phyloP scores from a whole-genome alignment of 345 rosid species.

The Mangifera indica region DNA sequence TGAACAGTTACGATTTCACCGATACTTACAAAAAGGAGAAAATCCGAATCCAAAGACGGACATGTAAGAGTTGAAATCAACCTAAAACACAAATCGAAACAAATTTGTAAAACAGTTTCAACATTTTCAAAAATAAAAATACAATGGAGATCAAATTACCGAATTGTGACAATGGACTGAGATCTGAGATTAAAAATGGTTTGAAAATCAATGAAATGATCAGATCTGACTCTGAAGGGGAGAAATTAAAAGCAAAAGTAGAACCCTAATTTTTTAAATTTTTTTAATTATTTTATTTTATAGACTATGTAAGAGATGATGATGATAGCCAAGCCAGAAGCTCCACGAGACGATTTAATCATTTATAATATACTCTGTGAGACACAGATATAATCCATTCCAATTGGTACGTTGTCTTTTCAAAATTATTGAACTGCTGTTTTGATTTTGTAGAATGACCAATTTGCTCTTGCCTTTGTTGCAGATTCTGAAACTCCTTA shows the following conservation, averaged over 20 bases:
- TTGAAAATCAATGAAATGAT: conserved; percentile 22
- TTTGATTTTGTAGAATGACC: conserved; percentile 10
- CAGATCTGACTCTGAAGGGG: conserved; percentile 20
- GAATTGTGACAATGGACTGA: conserved; percentile 18
- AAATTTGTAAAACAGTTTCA: conserved; percentile 16
- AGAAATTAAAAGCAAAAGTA: conserved; percentile 8
- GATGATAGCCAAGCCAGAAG: conserved; percentile 28
- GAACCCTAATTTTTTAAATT: conserved; percentile 24
- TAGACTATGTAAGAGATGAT: conserved; percentile 27
- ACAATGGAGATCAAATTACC: conserved; percentile 17
- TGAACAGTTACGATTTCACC: not conserved
- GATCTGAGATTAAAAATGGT: conserved; percentile 33
- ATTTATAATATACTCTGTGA: not conserved
- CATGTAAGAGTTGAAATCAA: conserved; percentile 40
- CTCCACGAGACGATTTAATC: not conserved
- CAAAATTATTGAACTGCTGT: conserved; percentile 29
- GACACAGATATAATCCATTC: not conserved
- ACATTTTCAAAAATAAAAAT: conserved; percentile 5
- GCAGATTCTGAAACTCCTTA: not conserved
- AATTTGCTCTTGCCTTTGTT: not conserved
- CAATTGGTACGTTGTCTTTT: conserved; percentile 5
- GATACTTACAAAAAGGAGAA: conserved; percentile 55
- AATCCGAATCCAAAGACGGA: conserved; percentile 49
- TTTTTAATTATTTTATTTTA: conserved; percentile 15
- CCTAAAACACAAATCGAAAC: not conserved